Evolutionary conservation across 2,329 filamentous ascomycete species (phyloP).

Genomic region (Trichocomaceae sp.): DNA sequence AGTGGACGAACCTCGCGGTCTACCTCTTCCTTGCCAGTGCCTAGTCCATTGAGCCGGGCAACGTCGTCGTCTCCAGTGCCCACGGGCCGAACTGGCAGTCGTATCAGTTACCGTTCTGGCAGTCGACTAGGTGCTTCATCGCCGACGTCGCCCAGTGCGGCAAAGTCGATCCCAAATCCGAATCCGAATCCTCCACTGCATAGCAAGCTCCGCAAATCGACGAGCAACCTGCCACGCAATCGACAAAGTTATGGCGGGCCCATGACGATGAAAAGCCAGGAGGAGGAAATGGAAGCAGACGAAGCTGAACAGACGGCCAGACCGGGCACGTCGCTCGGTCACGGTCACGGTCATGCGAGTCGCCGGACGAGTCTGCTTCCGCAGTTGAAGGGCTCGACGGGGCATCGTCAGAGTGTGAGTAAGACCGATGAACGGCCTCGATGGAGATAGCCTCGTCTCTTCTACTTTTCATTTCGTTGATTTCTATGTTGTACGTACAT

Average conservation of each 20-base stretch:
- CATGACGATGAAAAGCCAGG: constrained; percentile 24
- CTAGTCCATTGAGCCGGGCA: constrained; percentile 38
- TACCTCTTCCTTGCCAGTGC: constrained; percentile 30
- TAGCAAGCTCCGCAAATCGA: constrained; percentile 31
- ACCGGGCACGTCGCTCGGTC: constrained; percentile 35
- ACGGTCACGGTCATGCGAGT: constrained; percentile 36
- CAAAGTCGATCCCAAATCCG: constrained; percentile 24
- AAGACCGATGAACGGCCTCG: constrained; percentile 29
- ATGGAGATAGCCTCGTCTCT: constrained; percentile 25
- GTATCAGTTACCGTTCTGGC: constrained; percentile 26
- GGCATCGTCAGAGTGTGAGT: constrained; percentile 11
- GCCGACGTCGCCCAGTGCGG: constrained; percentile 19
- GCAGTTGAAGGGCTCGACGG: constrained; percentile 23
- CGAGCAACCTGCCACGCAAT: constrained; percentile 24
- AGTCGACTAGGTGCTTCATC: constrained; percentile 26
- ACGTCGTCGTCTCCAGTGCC: constrained; percentile 36
- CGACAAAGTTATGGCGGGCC: constrained; percentile 34
- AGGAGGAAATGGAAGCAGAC: too few relatives aligned
- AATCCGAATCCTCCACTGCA: constrained; percentile 37
- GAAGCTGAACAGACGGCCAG: constrained; percentile 24
- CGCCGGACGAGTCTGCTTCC: constrained; percentile 38
- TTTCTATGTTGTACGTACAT: not conserved
- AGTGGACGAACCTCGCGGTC: constrained; percentile 27
- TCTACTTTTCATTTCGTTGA: not conserved
- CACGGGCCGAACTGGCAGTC: constrained; percentile 27